Evolutionary conservation across 1,284 basidiomycete genomes (phyloP).

Genomic region (Somion occarium): DNA sequence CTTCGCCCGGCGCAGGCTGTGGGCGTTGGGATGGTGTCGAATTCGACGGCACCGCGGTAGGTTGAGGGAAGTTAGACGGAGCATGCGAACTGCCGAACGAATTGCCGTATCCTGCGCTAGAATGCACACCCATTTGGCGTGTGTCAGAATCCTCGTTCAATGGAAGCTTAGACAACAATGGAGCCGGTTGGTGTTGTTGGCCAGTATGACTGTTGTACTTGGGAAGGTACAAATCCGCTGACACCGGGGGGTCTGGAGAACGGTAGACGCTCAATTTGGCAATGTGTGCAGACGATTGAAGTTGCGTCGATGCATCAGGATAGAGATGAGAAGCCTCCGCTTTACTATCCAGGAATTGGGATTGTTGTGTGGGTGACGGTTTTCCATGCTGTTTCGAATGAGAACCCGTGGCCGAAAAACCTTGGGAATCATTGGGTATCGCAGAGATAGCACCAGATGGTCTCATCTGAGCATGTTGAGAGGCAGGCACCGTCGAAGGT

Average conservation of each 20-base stretch:
- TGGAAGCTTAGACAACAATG: slow-evolving; percentile 1
- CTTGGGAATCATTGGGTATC: not conserved
- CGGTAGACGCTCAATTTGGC: slow-evolving; percentile 14
- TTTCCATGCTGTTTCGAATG: not conserved
- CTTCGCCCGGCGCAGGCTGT: slow-evolving; percentile 5
- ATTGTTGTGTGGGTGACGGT: not conserved
- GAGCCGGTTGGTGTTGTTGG: not conserved
- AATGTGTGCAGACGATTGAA: slow-evolving; percentile 2
- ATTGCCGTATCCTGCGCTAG: not conserved
- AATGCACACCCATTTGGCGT: not conserved
- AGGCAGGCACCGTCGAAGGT: not conserved
- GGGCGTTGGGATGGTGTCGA: not conserved
- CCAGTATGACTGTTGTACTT: not conserved
- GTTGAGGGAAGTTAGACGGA: not conserved
- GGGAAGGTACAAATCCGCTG: slow-evolving; percentile 13
- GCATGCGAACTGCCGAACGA: not conserved
- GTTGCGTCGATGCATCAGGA: not conserved
- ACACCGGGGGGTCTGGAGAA: slow-evolving; percentile 9
- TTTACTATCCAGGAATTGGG: not conserved
- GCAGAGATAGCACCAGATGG: too few species aligned
- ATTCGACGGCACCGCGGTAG: not conserved
- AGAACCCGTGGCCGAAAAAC: not conserved
- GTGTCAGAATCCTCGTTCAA: too few species aligned
- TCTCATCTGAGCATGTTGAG: too few species aligned
- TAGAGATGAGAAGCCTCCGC: not conserved